Base-by-base conservation (phyloP, 139 green algal species). In the Bryopsis sp. region DNA sequence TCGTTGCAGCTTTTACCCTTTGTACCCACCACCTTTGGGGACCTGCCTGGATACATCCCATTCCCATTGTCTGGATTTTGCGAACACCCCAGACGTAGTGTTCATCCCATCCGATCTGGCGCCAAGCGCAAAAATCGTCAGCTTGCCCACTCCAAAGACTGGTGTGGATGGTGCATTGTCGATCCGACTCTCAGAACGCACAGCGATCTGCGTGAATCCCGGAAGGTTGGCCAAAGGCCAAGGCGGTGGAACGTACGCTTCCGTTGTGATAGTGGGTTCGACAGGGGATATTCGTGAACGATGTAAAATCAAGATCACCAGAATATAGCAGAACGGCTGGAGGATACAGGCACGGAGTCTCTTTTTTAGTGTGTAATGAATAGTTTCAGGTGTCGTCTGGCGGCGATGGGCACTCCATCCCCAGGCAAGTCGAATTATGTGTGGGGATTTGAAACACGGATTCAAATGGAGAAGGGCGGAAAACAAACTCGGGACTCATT, bases 101-200 rank as follows among this genome's bases (percentile, higher is more conserved):
- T 33, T 98, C 6, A 68, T 95, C 60, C 88, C 93, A 1, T 98
- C 91, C 24, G 90, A 97, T 81, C 79, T 98, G 48, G 79, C 79
- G 0, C 76, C 88, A 11, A 97, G 96, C 72, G 93, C 87, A 22
- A 95, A 95, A 77, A 36, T 87, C n/a, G 65, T 85, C 19, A 34
- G 54, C 5, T 8, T 81, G 0, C n/a, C 48, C 6, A 31, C 48
- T 8, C 26, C 32, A 38, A 29, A 63, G n/a, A 29, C 26, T 63
- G 11, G 11, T 35, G 54, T 35, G n/a, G 7, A 63, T 8, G 26
- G 11, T 36, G 15, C n/a, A 19, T 29, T 15, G 19, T 63, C n/a
- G 54, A 63, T 63, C 43, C 11, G 43, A 26, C 19, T 19, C 43
- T 50, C 15, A 26, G 15, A 19, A 11, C 43, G 43, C 15, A 50